Evolutionary conservation across 306 rosid genomes (phyloP), one percentile per base, ranked within the genome.

Genomic region (Cicer judaicum): DNA sequence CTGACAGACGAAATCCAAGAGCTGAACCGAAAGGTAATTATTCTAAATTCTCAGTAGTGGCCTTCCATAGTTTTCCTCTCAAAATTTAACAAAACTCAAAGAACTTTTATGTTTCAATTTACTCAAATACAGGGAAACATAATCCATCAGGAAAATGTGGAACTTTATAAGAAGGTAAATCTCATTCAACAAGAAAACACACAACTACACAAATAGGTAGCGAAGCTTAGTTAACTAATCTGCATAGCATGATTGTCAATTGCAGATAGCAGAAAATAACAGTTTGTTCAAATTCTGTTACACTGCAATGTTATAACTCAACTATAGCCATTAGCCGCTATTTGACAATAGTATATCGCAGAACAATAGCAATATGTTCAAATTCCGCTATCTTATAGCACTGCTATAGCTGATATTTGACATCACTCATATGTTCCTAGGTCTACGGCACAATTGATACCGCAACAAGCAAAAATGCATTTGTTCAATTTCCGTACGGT

Each of bases 91-190:
- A 19, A 46, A 7, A 76, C n/a, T 54, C 52, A 68, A 47, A 46
- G 54, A 44, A 46, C 14, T 18, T 36, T 36, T 64, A 38, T 52
- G n/a, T 40, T 39, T 66, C 36, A 7, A 43, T 44, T 73, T 73
- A 24, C 49, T 68, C 40, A 55, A 24, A 16, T 70, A 2, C 84
- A 84, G 88, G 87, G 87, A 12, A 70, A 24, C 39, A 59, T 70
- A 12, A 81, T 84, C 46, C 84, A 82, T 74, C 88, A 77, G 48
- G 87, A 87, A 62, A 84, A 87, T 53, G 34, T 79, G 74, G 88
- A 84, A 71, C 90, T 87, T 12, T 82, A 70, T 78, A 66, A 79
- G 81, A 84, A 82, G 83, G 85, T 82, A 79, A 87, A 74, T 69
- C 78, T 79, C 68, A 29, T 84, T 54, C 80, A 52, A 64, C 80